phyloP scores from a whole-genome alignment of 106 monocot species.

The Dioscorea zingiberensis region DNA sequence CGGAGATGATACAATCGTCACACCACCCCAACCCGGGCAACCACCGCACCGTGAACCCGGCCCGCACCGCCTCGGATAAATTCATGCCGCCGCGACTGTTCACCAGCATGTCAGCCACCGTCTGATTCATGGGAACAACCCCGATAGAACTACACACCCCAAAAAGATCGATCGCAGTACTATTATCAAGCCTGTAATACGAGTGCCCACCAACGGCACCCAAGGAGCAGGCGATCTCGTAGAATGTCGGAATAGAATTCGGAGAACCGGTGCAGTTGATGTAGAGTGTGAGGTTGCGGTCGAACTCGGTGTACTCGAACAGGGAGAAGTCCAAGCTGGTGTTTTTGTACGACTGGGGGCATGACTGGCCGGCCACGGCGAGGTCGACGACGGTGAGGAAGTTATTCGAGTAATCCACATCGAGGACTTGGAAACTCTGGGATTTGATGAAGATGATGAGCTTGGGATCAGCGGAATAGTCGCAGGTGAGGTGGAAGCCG shows the following conservation, averaged over 20 bases:
- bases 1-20: background rate
- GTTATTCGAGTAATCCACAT: background rate
- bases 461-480: background rate
- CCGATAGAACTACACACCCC: background rate
- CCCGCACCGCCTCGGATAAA: background rate
- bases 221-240: background rate
- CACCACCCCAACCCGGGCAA: background rate
- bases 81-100: background rate
- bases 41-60: slow-evolving; percentile 2
- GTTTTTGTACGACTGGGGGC: slow-evolving; percentile 4
- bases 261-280: slow-evolving; percentile 5
- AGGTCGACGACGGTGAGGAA: slow-evolving; percentile 8
- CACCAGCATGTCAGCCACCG: background rate
- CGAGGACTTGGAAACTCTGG: slow-evolving; percentile 3
- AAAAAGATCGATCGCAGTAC: too few relatives aligned
- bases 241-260: background rate
- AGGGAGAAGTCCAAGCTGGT: background rate
- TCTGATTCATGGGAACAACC: background rate
- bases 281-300: slow-evolving; percentile 16
- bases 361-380: slow-evolving; percentile 1
- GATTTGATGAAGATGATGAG: background rate
- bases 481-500: slow-evolving; percentile 6
- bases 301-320: slow-evolving; percentile 1
- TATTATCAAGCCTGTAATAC: background rate
- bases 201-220: background rate